Base-by-base conservation (phyloP, 2,329 filamentous ascomycete species). In the Metarhizium brunneum region DNA sequence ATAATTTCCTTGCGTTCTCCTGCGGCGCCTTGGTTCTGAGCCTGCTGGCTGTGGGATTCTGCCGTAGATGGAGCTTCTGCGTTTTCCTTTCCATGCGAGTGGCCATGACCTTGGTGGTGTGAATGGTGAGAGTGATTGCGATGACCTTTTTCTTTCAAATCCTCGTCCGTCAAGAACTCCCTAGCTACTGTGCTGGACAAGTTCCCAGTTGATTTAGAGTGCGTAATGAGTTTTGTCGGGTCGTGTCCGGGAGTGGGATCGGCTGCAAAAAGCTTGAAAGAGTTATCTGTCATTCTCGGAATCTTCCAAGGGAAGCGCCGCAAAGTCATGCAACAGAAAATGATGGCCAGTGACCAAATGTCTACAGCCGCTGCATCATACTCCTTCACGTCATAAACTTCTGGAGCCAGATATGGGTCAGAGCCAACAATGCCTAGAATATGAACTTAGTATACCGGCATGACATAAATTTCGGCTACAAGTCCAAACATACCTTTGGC, bases 311-410 rank as follows among this genome's bases (percentile, higher is more conserved):
- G 94, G 67, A 99, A 99, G 40, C 94, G 80, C 25, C 94, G 83
- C 47, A 99, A 77, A 5, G 90, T 94, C 94, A 99, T 99, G 76
- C 94, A 99, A 72, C 94, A 97, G 73, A 92, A 99, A 55, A 99
- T 97, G 63, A 99, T 99, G 18, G 92, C 94, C 57, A 99, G 78
- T 11, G 94, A 99, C 94, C 94, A 99, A 57, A 99, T 91, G 72
- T 99, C 94, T 1, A 92, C 90, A 6, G 91, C 90, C 59, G 92
- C 88, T 1, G 94, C 91, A 65, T 99, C 92, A 69, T 99, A 99
- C 67, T 91, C 92, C 61, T 87, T 85, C 59, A 92, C 84, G 61
- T 96, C 92, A 66, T 97, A 97, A 1, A 99, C 94, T 71, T 99
- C 94, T 0, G 94, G 94, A 0, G 94, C 94, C 47, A 99, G 81